Evolutionary conservation across 1,284 basidiomycete species (phyloP), one percentile per base, ranked within the genome.

Genomic region (Vanrija sp.): DNA sequence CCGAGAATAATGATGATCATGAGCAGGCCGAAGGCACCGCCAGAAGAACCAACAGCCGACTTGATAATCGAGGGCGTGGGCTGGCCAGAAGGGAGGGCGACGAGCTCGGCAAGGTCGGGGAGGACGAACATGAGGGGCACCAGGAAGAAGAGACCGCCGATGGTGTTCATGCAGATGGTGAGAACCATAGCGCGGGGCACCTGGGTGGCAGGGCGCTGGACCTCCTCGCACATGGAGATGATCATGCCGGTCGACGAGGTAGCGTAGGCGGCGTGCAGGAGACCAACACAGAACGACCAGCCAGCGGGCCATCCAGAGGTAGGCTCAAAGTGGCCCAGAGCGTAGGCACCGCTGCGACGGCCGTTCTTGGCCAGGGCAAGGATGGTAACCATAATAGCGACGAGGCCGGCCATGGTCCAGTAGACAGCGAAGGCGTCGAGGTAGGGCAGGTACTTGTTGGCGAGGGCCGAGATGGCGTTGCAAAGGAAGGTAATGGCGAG

Each of bases 111-210:
- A 16, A 78, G 66, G 55, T 78, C 74, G 5, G 75, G 74, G 16
- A 79, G 69, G 44, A 77, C 71, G 64, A 80, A 79, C 43, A 78
- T 65, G 29, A 80, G 69, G 21, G 78, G 76, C 15, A 80, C 65
- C 48, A 80, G 62, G 63, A 68, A 72, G 49, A 69, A 51, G 39
- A 69, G 56, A 23, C 69, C 69, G n/a, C 68, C 58, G 19, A 63
- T 28, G 10, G 61, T 65, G 59, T 68, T 71, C 48, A 45, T 47
- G 44, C 26, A 38, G 18, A 55, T 51, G 28, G 44, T 56, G n/a
- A 51, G 23, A 38, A 54, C 48, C 74, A 74, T 65, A 52, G 76
- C 69, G 63, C 71, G 57, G 55, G 78, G 69, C 46, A 78, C 65
- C 64, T 66, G 60, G 40, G 65, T 46, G 54, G 76, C 54, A 53